Evolutionary conservation across 2,329 filamentous ascomycete species (phyloP).

Genomic region (Nannizzia gypsea): DNA sequence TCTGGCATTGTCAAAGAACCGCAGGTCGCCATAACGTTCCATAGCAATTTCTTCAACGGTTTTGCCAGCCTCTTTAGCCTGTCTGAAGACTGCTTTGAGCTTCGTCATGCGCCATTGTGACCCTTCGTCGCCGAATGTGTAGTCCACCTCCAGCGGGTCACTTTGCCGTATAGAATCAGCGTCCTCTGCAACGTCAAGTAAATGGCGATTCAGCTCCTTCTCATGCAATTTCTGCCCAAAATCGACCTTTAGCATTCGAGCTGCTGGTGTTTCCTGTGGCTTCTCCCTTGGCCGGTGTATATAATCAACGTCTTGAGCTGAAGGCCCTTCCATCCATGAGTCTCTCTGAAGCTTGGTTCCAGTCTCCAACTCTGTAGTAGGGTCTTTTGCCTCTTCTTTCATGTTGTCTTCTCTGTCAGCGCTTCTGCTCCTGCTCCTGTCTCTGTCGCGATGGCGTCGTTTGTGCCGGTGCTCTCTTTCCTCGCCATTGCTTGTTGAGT

Average conservation of each 20-base stretch:
- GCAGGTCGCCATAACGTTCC: slow-evolving; percentile 68
- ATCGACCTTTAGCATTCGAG: slow-evolving; percentile 40
- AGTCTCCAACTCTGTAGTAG: slow-evolving; percentile 31
- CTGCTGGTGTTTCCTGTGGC: slow-evolving; percentile 32
- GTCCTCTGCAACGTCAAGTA: slow-evolving; percentile 50
- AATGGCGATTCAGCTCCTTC: slow-evolving; percentile 66
- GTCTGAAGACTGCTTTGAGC: slow-evolving; percentile 70
- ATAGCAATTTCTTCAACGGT: slow-evolving; percentile 69
- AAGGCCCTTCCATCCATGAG: slow-evolving; percentile 88
- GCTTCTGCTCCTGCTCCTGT: slow-evolving; percentile 11
- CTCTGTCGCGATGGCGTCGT: slow-evolving; percentile 29
- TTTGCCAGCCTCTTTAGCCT: slow-evolving; percentile 61
- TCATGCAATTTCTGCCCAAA: slow-evolving; percentile 63
- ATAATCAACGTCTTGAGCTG: slow-evolving; percentile 73
- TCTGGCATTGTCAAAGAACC: slow-evolving; percentile 79
- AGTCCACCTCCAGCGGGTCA: slow-evolving; percentile 52
- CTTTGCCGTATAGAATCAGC: slow-evolving; percentile 38
- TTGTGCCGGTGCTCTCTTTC: slow-evolving; percentile 39
- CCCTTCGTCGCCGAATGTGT: slow-evolving; percentile 78
- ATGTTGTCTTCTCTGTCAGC: slow-evolving; percentile 32
- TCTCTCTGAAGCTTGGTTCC: slow-evolving; percentile 53
- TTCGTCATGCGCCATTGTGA: slow-evolving; percentile 96
- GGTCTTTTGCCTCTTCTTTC: not conserved
- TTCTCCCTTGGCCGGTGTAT: slow-evolving; percentile 48
- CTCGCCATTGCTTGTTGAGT: slow-evolving; percentile 39